phyloP scores from a whole-genome alignment of 1,284 basidiomycete species.

The Marasmius oreades region DNA sequence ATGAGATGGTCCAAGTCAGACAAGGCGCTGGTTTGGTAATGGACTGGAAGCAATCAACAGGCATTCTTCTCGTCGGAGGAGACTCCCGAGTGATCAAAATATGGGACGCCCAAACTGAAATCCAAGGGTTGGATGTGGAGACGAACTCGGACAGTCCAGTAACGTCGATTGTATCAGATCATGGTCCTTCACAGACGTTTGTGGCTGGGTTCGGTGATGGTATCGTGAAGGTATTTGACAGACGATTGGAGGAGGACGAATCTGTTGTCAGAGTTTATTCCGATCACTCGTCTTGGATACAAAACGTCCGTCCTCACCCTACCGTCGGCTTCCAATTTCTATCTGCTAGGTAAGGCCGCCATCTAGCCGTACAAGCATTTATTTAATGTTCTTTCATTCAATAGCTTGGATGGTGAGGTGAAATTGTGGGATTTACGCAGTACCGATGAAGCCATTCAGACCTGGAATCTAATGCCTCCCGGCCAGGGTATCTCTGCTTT shows the following conservation, averaged over 20 bases:
- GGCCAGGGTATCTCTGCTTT: constrained; percentile 71
- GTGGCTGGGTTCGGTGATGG: constrained; percentile 94
- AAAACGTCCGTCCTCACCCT: constrained; percentile 87
- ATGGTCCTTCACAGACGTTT: constrained; percentile 77
- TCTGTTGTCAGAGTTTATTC: constrained; percentile 82
- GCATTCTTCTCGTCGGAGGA: constrained; percentile 85
- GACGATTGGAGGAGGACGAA: constrained; percentile 80
- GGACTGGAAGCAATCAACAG: constrained; percentile 92
- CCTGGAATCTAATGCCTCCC: constrained; percentile 66
- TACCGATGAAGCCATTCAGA: constrained; percentile 56
- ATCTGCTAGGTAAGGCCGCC: constrained; percentile 74
- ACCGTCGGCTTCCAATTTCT: constrained; percentile 73
- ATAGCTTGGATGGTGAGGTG: constrained; percentile 88
- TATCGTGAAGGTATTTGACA: constrained; percentile 87
- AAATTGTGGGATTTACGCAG: constrained; percentile 90
- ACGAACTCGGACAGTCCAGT: constrained; percentile 90
- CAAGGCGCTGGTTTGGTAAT: constrained; percentile 83
- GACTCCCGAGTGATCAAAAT: constrained; percentile 88
- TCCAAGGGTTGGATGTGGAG: constrained; percentile 77
- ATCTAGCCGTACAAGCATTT: neutral
- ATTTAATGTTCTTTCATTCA: neutral
- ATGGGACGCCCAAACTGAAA: constrained; percentile 96
- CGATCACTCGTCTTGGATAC: constrained; percentile 89
- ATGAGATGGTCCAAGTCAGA: constrained; percentile 70
- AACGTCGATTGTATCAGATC: constrained; percentile 83